These are phyloP conservation scores for Haberlea rhodopensis DNA, from an alignment of 257 asterid genomes.

Conservation along the genomic window DNA sequence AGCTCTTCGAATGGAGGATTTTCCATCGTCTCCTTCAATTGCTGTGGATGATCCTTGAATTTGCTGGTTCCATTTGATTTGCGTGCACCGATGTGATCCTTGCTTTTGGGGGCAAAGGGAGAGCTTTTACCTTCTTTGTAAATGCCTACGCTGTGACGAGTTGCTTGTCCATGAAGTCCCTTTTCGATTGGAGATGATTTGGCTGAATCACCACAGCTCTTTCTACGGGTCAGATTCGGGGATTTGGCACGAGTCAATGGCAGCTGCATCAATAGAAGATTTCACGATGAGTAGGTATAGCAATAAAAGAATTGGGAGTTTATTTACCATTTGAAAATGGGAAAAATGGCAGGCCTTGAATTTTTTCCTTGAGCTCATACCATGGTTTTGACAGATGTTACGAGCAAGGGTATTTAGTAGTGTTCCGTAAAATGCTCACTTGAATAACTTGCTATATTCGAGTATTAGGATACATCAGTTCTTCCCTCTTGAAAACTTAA, in stretches of 20 bases:
- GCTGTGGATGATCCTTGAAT: slow-evolving; percentile 28
- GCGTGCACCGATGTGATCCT: slow-evolving; percentile 38
- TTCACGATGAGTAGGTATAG: not conserved
- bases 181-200: slow-evolving; percentile 45
- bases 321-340: not conserved
- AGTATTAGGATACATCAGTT: too few relatives aligned
- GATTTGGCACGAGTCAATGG: not conserved
- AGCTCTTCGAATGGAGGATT: slow-evolving; percentile 26
- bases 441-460: too few relatives aligned
- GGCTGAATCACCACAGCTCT: slow-evolving; percentile 73
- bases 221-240: slow-evolving; percentile 50
- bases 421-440: too few relatives aligned
- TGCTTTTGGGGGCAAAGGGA: slow-evolving; percentile 47
- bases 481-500: too few relatives aligned
- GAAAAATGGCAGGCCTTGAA: not conserved
- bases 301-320: not conserved
- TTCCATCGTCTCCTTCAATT: slow-evolving; percentile 38
- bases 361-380: not conserved
- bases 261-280: not conserved
- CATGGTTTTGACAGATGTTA: not conserved
- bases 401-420: not conserved
- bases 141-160: slow-evolving; percentile 54
- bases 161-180: slow-evolving; percentile 30
- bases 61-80: slow-evolving; percentile 31
- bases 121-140: slow-evolving; percentile 41